Conservation (phyloP, 129 eudicot genomes). For the Chrysanthemum seticuspe region DNA sequence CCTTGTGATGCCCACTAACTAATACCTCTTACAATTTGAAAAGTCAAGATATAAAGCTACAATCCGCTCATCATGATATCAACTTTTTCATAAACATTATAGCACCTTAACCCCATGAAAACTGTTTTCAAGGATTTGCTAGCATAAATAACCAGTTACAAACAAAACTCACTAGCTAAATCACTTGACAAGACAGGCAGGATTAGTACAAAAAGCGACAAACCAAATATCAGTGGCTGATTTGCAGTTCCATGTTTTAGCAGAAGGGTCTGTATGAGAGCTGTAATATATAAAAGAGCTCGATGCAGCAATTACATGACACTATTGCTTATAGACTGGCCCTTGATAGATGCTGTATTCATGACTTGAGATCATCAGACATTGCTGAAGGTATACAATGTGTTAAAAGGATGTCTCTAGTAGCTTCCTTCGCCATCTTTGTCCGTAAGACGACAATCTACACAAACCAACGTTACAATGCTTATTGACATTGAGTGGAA, state of each 20-base stretch:
- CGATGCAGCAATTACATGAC: constrained; percentile 9
- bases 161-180: background rate
- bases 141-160: constrained; percentile 4
- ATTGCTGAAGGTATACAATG: constrained; percentile 68
- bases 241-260: constrained; percentile 14
- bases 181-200: background rate
- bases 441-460: constrained; percentile 54
- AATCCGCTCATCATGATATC: background rate
- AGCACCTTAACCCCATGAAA: constrained; percentile 11
- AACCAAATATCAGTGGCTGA: background rate
- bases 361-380: constrained; percentile 55
- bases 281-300: background rate
- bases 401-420: constrained; percentile 41
- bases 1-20: background rate
- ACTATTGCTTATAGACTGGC: background rate
- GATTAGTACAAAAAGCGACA: background rate
- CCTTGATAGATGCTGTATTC: constrained; percentile 14
- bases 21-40: background rate
- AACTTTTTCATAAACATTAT: background rate
- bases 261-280: constrained; percentile 5
- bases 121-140: constrained; percentile 11
- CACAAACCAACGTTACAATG: constrained; percentile 17
- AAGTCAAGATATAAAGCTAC: background rate
- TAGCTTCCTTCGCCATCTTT: constrained; percentile 48
- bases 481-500: background rate